Evolutionary conservation across 1,139 yeast genomes (phyloP).

Genomic region (Pichiaceae sp.): DNA sequence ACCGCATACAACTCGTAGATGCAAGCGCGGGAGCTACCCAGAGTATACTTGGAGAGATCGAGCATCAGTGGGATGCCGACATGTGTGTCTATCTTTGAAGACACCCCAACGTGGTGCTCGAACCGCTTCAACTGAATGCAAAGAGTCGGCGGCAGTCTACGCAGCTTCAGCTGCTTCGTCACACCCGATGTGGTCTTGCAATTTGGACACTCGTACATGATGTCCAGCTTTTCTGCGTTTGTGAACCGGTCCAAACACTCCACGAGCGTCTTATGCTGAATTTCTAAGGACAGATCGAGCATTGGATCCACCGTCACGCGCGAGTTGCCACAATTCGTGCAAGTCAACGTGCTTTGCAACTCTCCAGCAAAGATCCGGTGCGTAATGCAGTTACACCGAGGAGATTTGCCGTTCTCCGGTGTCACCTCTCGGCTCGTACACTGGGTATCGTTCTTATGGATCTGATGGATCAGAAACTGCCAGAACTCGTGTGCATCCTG

Average conservation of each 20-base stretch:
- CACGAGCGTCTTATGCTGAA: constrained; percentile 36
- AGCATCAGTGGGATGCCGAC: constrained; percentile 66
- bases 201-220: constrained; percentile 56
- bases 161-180: constrained; percentile 59
- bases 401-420: constrained; percentile 9
- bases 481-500: constrained; percentile 98
- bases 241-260: constrained; percentile 76
- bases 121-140: constrained; percentile 83
- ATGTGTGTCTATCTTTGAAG: constrained; percentile 69
- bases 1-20: constrained; percentile 75
- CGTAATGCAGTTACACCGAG: constrained; percentile 62
- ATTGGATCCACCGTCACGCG: constrained; percentile 80
- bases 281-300: constrained; percentile 80
- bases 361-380: constrained; percentile 76
- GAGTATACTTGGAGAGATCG: constrained; percentile 58
- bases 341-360: constrained; percentile 64
- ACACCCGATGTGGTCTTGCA: constrained; percentile 62
- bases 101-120: constrained; percentile 54
- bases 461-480: constrained; percentile 80
- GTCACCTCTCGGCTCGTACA: constrained; percentile 15
- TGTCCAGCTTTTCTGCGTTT: constrained; percentile 65
- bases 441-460: constrained; percentile 46
- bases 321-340: constrained; percentile 57
- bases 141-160: constrained; percentile 66
- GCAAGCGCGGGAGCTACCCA: constrained; percentile 18